Evolutionary conservation across 139 green algal genomes (phyloP), one percentile per base, ranked within the genome.

Genomic region (Ulvella scutata): DNA sequence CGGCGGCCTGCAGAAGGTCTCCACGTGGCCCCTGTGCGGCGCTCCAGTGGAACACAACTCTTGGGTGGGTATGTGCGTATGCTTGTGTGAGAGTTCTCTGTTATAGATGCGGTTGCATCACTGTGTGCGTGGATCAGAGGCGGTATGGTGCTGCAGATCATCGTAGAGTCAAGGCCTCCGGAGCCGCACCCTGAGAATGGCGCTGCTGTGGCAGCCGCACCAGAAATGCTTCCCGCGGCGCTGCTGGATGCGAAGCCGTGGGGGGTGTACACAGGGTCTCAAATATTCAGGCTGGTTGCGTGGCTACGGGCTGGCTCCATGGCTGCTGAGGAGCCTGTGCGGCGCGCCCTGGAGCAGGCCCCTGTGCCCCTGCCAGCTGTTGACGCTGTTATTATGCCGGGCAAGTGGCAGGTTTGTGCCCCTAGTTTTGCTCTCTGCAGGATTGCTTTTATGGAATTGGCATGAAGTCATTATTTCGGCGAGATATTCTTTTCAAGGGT

Each of bases 331-430:
- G 79, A 59, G 29, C 38, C 74, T 2, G 82, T 96, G 62, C 74
- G 92, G 3, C 74, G 78, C 26, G 79, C 82, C 21, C 77, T 95
- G 43, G 67, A 82, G 7, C 43, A 74, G 26, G 79, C 82, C 34
- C 89, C 84, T 21, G 67, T 88, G 61, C 29, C 74, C 10, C 35
- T 29, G 7, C 74, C 43, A 13, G 72, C 37, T n/a, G n/a, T 20
- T 13, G 10, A 10, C 61, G n/a, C 13, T 21, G 20, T 26, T 73
- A 73, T 17, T 21, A 73, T 26, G 10, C 61, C 13, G 29, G 61
- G 23, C n/a, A 23, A 73, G 34, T 10, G n/a, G 20, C 29, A 23
- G 61, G 10, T 73, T 23, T 23, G n/a, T n/a, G n/a, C n/a, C n/a
- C n/a, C n/a, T n/a, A n/a, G n/a, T n/a, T n/a, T n/a, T n/a, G n/a